Percentiles rank a stretch among this genome's conserved stretches.
Evolutionary conservation across 371 early-diverging fungal species (phyloP).

Genomic region (Blakeslea trispora): DNA sequence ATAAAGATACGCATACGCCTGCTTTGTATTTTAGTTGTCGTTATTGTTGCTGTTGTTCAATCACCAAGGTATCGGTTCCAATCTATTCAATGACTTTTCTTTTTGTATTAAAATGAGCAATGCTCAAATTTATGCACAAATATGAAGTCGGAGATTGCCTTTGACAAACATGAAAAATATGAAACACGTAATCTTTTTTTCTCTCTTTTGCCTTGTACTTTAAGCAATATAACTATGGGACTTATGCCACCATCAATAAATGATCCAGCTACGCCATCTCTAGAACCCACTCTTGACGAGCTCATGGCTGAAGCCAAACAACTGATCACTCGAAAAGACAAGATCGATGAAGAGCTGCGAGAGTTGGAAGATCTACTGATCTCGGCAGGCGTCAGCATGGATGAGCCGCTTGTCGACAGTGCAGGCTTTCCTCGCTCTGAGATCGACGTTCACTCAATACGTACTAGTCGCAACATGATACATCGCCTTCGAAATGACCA

Average conservation of each 20-base stretch:
- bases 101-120: too few species aligned
- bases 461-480: slow-evolving; percentile 61
- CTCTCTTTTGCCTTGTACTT: slow-evolving; percentile 3
- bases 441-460: slow-evolving; percentile 75
- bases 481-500: slow-evolving; percentile 74
- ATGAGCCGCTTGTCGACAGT: slow-evolving; percentile 72
- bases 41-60: too few species aligned
- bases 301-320: slow-evolving; percentile 47
- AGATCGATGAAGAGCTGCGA: slow-evolving; percentile 61
- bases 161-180: too few species aligned
- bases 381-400: slow-evolving; percentile 72
- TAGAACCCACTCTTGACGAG: neutral
- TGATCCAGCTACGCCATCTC: neutral
- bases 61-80: too few species aligned
- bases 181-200: neutral
- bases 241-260: slow-evolving; percentile 15
- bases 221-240: slow-evolving; percentile 20
- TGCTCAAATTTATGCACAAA: too few species aligned
- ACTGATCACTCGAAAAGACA: slow-evolving; percentile 62
- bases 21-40: too few species aligned
- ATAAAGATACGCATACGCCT: too few species aligned
- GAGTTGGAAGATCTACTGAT: slow-evolving; percentile 54
- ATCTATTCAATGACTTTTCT: too few species aligned
- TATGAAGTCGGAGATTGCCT: too few species aligned
- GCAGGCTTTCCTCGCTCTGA: slow-evolving; percentile 87